phyloP scores from a whole-genome alignment of 164 flowering plant species.

The Brasenia schreberi region DNA sequence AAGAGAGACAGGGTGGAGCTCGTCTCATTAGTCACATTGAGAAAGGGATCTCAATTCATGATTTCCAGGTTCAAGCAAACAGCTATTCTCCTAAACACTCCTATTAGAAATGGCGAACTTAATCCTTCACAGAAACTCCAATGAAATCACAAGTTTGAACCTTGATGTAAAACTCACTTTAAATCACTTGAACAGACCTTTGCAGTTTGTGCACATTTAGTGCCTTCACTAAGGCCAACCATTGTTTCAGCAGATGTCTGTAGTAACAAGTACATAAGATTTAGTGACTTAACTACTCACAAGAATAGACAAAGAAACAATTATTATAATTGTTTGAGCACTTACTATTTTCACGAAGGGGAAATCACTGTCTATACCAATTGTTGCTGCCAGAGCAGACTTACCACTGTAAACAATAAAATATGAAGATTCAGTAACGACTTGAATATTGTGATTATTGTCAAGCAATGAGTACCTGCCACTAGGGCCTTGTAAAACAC shows the following conservation, averaged over 20 bases:
- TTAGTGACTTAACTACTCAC: neutral
- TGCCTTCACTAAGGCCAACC: conserved; percentile 92
- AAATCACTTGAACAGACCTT: conserved; percentile 34
- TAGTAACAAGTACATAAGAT: neutral
- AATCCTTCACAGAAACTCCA: neutral
- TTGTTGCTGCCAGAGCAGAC: conserved; percentile 86
- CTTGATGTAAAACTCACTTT: too few species aligned
- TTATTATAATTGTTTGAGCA: neutral
- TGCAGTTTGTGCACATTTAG: conserved; percentile 85
- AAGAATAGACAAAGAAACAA: neutral
- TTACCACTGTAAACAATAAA: conserved; percentile 64
- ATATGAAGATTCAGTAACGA: neutral
- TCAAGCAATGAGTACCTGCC: conserved; percentile 50
- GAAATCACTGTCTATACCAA: conserved; percentile 91
- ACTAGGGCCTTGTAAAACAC: conserved; percentile 92
- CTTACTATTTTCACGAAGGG: conserved; percentile 96
- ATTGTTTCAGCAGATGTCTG: conserved; percentile 88
- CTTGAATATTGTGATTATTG: neutral
- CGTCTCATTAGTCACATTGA: too few species aligned
- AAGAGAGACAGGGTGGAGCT: too few species aligned
- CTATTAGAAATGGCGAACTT: neutral
- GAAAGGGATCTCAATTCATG: too few species aligned
- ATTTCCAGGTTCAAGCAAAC: too few species aligned
- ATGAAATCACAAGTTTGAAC: neutral
- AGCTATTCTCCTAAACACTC: too few species aligned